Evolutionary conservation across 345 rosid species (phyloP).

Genomic region (Theobroma cacao): DNA sequence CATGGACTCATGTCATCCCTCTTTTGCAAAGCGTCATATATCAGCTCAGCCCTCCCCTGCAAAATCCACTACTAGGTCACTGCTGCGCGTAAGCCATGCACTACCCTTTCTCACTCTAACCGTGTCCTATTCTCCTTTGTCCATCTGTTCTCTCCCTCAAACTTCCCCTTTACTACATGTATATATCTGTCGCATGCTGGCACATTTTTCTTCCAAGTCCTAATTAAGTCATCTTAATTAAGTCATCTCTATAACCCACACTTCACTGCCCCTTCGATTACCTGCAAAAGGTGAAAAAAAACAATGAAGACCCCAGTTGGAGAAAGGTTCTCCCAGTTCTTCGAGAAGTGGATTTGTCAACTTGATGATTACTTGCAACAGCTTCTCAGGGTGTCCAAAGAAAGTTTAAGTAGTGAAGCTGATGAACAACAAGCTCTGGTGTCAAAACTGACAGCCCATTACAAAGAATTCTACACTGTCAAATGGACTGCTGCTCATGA

Average conservation of each 20-base stretch:
- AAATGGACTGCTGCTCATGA: conserved; percentile 78
- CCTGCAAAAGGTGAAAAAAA: neutral
- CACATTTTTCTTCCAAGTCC: too few relatives aligned
- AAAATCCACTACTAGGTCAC: conserved; percentile 13
- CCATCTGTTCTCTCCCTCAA: conserved; percentile 28
- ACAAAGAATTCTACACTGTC: conserved; percentile 65
- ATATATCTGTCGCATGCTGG: neutral
- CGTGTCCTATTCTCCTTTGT: conserved; percentile 26
- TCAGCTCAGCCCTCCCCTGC: neutral
- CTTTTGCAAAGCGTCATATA: conserved; percentile 36
- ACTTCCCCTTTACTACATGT: conserved; percentile 11
- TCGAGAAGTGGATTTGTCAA: conserved; percentile 54
- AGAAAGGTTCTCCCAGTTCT: conserved; percentile 52
- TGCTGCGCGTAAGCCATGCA: conserved; percentile 72
- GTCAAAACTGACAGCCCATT: conserved; percentile 59
- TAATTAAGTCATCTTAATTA: neutral
- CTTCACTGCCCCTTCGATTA: too few relatives aligned
- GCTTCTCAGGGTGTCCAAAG: conserved; percentile 23
- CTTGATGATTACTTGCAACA: conserved; percentile 49
- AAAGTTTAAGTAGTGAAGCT: neutral
- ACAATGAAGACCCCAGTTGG: conserved; percentile 44
- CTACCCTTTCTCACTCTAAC: neutral
- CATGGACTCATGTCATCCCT: neutral
- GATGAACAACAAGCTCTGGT: conserved; percentile 45
- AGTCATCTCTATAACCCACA: neutral